These are phyloP conservation scores for Triangularia verruculosa DNA, from an alignment of 2,329 filamentous ascomycete genomes.

Conservation along the genomic window DNA sequence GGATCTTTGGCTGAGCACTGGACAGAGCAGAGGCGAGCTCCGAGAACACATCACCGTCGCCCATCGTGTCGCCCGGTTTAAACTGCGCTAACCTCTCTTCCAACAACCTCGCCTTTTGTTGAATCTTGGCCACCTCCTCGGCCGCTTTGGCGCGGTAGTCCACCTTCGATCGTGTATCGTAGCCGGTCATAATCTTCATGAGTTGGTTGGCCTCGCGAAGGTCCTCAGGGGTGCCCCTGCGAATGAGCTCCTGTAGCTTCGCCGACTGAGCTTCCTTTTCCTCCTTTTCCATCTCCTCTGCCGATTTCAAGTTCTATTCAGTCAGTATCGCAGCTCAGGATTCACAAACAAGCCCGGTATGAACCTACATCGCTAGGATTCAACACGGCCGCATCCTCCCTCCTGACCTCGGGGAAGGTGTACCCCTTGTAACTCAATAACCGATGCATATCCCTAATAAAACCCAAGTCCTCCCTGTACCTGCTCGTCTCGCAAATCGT, in stretches of 20 bases:
- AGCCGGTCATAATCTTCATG: slow-evolving; percentile 99
- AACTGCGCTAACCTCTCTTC: slow-evolving; percentile 91
- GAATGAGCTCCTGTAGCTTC: slow-evolving; percentile 96
- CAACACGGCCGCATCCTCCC: slow-evolving; percentile 91
- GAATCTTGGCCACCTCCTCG: slow-evolving; percentile 89
- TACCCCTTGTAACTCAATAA: slow-evolving; percentile 96
- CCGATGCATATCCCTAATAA: slow-evolving; percentile 96
- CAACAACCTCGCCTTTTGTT: slow-evolving; percentile 87
- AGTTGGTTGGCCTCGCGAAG: slow-evolving; percentile 94
- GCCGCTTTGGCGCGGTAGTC: slow-evolving; percentile 97
- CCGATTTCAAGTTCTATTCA: slow-evolving; percentile 81
- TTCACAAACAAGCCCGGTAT: neutral
- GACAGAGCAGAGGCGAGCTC: slow-evolving; percentile 86
- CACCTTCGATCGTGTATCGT: slow-evolving; percentile 90
- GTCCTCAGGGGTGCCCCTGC: slow-evolving; percentile 86
- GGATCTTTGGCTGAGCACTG: slow-evolving; percentile 96
- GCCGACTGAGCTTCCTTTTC: slow-evolving; percentile 92
- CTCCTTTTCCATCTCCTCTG: slow-evolving; percentile 98
- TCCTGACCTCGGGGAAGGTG: slow-evolving; percentile 84
- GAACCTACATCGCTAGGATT: slow-evolving; percentile 92
- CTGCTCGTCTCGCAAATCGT: slow-evolving; percentile 98
- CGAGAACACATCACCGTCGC: slow-evolving; percentile 66
- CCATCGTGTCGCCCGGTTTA: slow-evolving; percentile 74
- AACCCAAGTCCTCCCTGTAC: slow-evolving; percentile 95
- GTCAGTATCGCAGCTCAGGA: slow-evolving; percentile 28